Evolutionary conservation across 129 eudicot species (phyloP).

Genomic region (Glebionis coronaria): DNA sequence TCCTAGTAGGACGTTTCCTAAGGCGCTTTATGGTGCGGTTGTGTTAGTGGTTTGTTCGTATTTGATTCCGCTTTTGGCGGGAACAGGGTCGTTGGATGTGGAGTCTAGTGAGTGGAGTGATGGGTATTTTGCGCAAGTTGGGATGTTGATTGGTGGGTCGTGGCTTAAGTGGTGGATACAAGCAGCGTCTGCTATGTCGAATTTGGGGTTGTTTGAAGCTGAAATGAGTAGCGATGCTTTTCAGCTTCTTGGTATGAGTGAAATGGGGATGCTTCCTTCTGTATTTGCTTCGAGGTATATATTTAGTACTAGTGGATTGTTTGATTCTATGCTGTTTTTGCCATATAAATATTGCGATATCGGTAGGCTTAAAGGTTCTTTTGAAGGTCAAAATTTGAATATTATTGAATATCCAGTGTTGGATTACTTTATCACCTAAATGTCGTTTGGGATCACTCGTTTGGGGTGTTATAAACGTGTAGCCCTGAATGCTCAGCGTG

Average conservation of each 20-base stretch:
- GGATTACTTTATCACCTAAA: too few species aligned
- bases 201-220: slow-evolving; percentile 85
- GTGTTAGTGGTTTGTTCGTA: slow-evolving; percentile 66
- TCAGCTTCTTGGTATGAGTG: slow-evolving; percentile 95
- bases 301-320: not conserved
- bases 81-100: slow-evolving; percentile 68
- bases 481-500: not conserved
- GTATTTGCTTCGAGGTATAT: slow-evolving; percentile 69
- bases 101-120: slow-evolving; percentile 71
- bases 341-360: too few species aligned
- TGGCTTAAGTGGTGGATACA: slow-evolving; percentile 99
- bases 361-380: not conserved
- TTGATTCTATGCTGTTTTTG: not conserved
- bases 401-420: not conserved
- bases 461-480: too few species aligned
- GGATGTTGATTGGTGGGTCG: slow-evolving; percentile 82
- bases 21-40: slow-evolving; percentile 75
- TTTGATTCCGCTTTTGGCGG: slow-evolving; percentile 81
- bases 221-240: slow-evolving; percentile 94
- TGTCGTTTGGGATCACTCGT: too few species aligned
- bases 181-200: slow-evolving; percentile 88
- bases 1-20: slow-evolving; percentile 73
- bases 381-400: not conserved
- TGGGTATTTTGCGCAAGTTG: slow-evolving; percentile 93
- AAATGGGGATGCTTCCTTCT: slow-evolving; percentile 85